Evolutionary conservation across 441 rosid species (phyloP), one percentile per base, ranked within the genome.

Genomic region (Erysimum pusillum): DNA sequence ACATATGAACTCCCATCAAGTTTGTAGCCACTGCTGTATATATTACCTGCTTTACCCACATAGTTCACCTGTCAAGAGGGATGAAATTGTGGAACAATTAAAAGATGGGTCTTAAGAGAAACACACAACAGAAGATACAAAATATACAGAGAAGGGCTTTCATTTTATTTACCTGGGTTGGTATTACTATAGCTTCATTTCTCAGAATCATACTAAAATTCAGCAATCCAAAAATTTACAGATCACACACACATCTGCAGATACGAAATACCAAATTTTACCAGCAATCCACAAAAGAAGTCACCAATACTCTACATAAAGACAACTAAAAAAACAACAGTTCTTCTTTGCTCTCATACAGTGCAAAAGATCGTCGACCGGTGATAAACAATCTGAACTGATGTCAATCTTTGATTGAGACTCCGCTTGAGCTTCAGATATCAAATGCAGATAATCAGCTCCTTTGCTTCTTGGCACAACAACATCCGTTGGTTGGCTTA

Each of bases 1-100:
- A 95, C 99, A 82, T 95, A 93, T 17, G 96, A 88, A 80, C 97
- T 95, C 75, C 98, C 98, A 63, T 73, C 74, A 36, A 93, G 91
- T 79, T 88, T 65, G 81, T 95, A 93, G 44, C 97, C 98, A 4
- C 84, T 82, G 31, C 85, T 89, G 77, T 88, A 91, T 13, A 95
- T 14, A 42, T 95, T 95, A 65, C 85, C 95, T 12, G 99, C 98
- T 82, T 93, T 95, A 56, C 98, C 99, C 58, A 95, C 94, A 66
- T 93, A 95, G 81, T 95, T 95, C 68, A 95, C 99, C 99, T 92
- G 88, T 65, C 60, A 42, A 67, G 14, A 45, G 15, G 22, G 32
- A 54, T 63, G 38, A 65, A 53, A 25, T 5, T 9, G 25, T 9
- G 62, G 38, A 2, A 35, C 3, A 14, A 42, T 12, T 10, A 54